A percentile compares a stretch with the other conserved stretches of the same genome.
Evolutionary conservation across 768 basidiomycete genomes (phyloP).

Genomic region (Cystobasidium onofrii): DNA sequence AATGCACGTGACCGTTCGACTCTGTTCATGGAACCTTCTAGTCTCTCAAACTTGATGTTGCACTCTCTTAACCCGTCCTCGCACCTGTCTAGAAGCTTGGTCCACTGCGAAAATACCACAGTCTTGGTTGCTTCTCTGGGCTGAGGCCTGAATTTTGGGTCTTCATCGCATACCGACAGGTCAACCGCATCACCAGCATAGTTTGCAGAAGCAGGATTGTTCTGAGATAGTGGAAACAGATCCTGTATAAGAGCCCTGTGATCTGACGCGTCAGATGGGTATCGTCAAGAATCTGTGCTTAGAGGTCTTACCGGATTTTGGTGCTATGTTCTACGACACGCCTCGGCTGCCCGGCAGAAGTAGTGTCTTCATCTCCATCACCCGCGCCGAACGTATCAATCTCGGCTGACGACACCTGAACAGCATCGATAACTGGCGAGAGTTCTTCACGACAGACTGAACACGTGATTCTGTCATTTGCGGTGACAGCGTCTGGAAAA

Average conservation of each 20-base stretch:
- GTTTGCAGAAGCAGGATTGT: conserved; percentile 78
- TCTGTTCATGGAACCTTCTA: conserved; percentile 97
- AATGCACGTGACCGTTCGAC: conserved; percentile 85
- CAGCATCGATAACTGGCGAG: conserved; percentile 58
- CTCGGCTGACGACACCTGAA: conserved; percentile 65
- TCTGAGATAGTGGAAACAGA: conserved; percentile 67
- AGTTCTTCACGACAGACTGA: conserved; percentile 68
- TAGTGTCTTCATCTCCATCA: conserved; percentile 50
- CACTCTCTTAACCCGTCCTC: conserved; percentile 63
- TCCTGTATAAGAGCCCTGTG: conserved; percentile 63
- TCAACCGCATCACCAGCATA: conserved; percentile 67
- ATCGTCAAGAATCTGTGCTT: neutral
- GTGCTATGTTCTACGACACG: conserved; percentile 42
- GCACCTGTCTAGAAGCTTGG: conserved; percentile 40
- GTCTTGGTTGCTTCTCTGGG: conserved; percentile 57
- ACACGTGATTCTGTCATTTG: conserved; percentile 59
- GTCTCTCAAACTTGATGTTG: conserved; percentile 75
- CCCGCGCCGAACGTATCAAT: conserved; percentile 47
- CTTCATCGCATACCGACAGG: conserved; percentile 48
- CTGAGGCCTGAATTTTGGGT: conserved; percentile 36
- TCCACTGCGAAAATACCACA: conserved; percentile 74
- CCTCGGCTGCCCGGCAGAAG: conserved; percentile 57
- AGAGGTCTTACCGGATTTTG: conserved; percentile 38
- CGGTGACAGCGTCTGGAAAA: conserved; percentile 61
- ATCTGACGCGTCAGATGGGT: neutral